Conservation (phyloP, 2,329 filamentous ascomycete genomes). For the Phialophora macrospora region DNA sequence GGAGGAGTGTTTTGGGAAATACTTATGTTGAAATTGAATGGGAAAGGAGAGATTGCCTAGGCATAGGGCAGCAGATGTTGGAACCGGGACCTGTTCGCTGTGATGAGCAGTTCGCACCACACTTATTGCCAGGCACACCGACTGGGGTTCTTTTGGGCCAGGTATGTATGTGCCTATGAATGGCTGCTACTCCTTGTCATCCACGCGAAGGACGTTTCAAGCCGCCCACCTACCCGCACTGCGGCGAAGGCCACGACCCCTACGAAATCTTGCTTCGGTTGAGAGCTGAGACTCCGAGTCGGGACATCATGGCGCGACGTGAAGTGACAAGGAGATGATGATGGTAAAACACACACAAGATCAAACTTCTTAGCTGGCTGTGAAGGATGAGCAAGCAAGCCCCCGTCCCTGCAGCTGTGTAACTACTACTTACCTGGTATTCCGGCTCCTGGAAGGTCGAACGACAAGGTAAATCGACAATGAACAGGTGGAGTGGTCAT, state of each 20-base stretch:
- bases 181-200: not conserved
- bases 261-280: constrained; percentile 7
- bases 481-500: not conserved
- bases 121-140: not conserved
- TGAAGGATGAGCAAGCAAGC: not conserved
- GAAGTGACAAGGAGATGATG: not conserved
- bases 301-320: too few species aligned
- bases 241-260: constrained; percentile 10
- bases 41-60: too few species aligned
- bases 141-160: not conserved
- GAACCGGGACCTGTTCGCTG: not conserved
- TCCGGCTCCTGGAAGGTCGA: not conserved
- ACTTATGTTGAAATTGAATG: constrained; percentile 2
- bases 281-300: not conserved
- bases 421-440: not conserved
- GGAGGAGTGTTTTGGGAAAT: constrained; percentile 17
- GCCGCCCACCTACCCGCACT: not conserved
- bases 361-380: not conserved
- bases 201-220: not conserved
- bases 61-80: not conserved
- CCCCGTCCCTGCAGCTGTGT: not conserved
- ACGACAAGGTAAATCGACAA: not conserved
- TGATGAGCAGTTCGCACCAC: not conserved
- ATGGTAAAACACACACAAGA: constrained; percentile 1
- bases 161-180: not conserved